Base-by-base conservation (phyloP, 129 eudicot species). In the Erigeron canadensis region DNA sequence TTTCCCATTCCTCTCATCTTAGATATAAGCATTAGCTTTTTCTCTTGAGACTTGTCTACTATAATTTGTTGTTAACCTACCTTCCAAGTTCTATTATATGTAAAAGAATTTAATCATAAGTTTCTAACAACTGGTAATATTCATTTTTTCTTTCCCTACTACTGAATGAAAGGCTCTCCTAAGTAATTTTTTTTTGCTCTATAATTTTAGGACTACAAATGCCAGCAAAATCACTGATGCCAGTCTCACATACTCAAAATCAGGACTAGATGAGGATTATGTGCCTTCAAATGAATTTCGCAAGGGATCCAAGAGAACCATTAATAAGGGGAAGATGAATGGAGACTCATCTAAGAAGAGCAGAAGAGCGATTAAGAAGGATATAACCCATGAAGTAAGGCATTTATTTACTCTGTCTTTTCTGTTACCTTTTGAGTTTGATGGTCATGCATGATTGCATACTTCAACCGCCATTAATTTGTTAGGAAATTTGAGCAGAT, bases 201-300 rank as follows among this genome's bases (percentile, higher is more conserved):
- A 28, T 28, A 28, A 28, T 80, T 56, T 43, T 67, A 75, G 83
- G 71, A 48, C 44, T 60, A 39, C 63, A 44, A 85, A 72, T 71
- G 81, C 46, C 57, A 60, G 60, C 8, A 57, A 72, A 38, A 67
- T 57, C 28, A 7, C 47, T 22, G 89, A 70, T 59, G 47, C 53
- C 42, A 41, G 65, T 51, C 46, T 44, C 70, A 39, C 74, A 67
- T 51, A 60, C 73, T 21, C 15, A 75, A 68, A 78, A 47, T 62
- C 73, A 48, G 72, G 55, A 72, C 42, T 15, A 42, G 80, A 60
- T 42, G 77, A 15, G 63, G 82, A 79, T 74, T 80, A 78, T 50
- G 75, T 71, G 65, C 85, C 77, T 77, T 61, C 62, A 69, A 63
- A 75, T 64, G 79, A 71, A 43, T 66, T 58, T 57, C 67, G 72